Evolutionary conservation across 1,284 basidiomycete genomes (phyloP), one percentile per base, ranked within the genome.

Genomic region (Xerocomus cyaneibrunnescens): DNA sequence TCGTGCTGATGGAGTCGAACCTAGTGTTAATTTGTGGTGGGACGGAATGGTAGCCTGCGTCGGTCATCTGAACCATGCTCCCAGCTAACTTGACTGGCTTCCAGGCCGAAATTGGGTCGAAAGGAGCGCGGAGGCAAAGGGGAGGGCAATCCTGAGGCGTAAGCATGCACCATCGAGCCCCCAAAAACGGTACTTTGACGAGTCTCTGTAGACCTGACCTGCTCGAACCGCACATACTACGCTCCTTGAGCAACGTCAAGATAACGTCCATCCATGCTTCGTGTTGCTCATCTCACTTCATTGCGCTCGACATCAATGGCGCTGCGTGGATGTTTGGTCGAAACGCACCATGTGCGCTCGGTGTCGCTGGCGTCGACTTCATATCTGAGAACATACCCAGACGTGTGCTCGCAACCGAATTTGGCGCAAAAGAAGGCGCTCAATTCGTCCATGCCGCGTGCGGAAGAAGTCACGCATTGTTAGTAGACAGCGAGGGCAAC

Each of bases 261-360:
- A 77, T 80, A 21, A 72, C 74, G 16, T 87, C 88, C 22, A 72
- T 94, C 43, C 83, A 93, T 65, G 79, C 88, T 2, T 85, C 85
- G 2, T 89, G 86, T 60, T 77, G 73, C 12, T 84, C 84, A 3
- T 89, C 88, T 62, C 85, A 92, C 60, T 86, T 83, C 56, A 83
- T 94, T 40, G 84, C 77, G 9, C 68, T 95, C 52, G 90, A 92
- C 72, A 69, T 81, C 28, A 75, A 85, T 46, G 94, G 94, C 19
- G 76, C 80, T 19, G 93, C 91, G 3, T 95, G 90, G 83, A 69
- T 95, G 61, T 90, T 94, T 66, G 94, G 94, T 2, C 81, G 91
- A 41, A 92, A 93, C 69, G 79, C 81, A 55, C 77, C 77, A 47
- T 73, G 75, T 54, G 75, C 78, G 31, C 74, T 89, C 37, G 84